Conservation (phyloP, 2,329 filamentous ascomycete species). For the Diaporthe sp. region DNA sequence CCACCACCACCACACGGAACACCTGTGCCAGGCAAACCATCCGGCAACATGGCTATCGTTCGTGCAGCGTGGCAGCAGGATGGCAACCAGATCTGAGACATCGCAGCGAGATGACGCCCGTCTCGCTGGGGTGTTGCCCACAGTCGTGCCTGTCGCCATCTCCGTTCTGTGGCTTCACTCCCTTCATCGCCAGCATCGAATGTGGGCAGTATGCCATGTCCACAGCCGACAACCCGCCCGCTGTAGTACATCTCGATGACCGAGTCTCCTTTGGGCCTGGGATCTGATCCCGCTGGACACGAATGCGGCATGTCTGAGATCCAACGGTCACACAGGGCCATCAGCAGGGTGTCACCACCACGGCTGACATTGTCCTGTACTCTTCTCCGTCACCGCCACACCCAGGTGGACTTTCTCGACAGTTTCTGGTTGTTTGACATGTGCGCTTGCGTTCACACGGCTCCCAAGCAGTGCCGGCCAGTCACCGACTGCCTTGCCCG, state of each 20-base stretch:
- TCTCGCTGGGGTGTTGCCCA: background rate
- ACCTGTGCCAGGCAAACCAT: background rate
- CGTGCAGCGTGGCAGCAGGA: background rate
- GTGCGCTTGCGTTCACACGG: background rate
- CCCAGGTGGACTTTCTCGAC: too few species aligned
- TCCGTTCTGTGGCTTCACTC: background rate
- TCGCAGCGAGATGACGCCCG: slow-evolving; percentile 25
- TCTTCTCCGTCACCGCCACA: slow-evolving; percentile 15
- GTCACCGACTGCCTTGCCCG: background rate
- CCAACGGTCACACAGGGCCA: slow-evolving; percentile 23
- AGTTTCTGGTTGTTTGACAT: background rate
- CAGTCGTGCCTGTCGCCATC: background rate
- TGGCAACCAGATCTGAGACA: slow-evolving; percentile 30
- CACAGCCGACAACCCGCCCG: background rate
- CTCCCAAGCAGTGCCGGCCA: background rate
- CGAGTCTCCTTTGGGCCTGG: background rate
- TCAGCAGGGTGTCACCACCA: background rate
- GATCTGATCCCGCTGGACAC: slow-evolving; percentile 26
- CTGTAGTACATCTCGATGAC: background rate
- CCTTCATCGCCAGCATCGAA: background rate
- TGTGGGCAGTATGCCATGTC: background rate
- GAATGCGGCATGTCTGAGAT: slow-evolving; percentile 33
- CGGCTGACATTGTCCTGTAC: background rate
- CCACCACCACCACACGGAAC: background rate
- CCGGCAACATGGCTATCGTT: background rate